A percentile compares a stretch with the other conserved stretches of the same genome.
Conservation (phyloP, 2,329 filamentous ascomycete genomes). For the Mycosphaerelloides madeirae region DNA sequence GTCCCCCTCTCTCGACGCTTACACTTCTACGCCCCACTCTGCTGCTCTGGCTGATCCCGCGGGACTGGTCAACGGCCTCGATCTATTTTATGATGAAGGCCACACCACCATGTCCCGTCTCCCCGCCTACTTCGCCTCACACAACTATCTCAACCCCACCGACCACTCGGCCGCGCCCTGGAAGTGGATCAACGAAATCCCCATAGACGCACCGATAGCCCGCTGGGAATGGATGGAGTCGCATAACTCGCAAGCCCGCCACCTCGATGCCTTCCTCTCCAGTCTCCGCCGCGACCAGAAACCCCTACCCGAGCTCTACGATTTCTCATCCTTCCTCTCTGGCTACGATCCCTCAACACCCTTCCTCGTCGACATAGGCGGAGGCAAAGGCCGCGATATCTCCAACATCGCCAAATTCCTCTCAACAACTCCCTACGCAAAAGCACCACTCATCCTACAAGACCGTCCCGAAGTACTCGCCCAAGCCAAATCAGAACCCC, state of each 20-base stretch:
- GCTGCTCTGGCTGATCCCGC: slow-evolving; percentile 9
- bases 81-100: slow-evolving; percentile 10
- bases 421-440: background rate
- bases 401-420: slow-evolving; percentile 2
- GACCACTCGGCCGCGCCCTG: slow-evolving; percentile 9
- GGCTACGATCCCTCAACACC: slow-evolving; percentile 11
- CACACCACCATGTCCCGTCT: slow-evolving; percentile 6
- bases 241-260: background rate
- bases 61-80: slow-evolving; percentile 11
- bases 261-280: slow-evolving; percentile 12
- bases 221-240: slow-evolving; percentile 1
- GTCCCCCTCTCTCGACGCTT: slow-evolving; percentile 9
- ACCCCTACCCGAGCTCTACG: background rate
- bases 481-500: background rate
- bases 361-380: slow-evolving; percentile 24
- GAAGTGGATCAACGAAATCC: slow-evolving; percentile 8
- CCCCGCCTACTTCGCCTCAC: slow-evolving; percentile 12
- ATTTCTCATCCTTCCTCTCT: background rate
- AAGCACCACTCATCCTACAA: slow-evolving; percentile 5
- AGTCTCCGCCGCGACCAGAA: slow-evolving; percentile 4
- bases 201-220: background rate
- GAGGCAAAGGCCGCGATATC: slow-evolving; percentile 19
- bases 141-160: slow-evolving; percentile 11
- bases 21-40: slow-evolving; percentile 8
- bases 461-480: slow-evolving; percentile 7